phyloP scores from a whole-genome alignment of 1,139 yeast species.

The Torulaspora globosa region DNA sequence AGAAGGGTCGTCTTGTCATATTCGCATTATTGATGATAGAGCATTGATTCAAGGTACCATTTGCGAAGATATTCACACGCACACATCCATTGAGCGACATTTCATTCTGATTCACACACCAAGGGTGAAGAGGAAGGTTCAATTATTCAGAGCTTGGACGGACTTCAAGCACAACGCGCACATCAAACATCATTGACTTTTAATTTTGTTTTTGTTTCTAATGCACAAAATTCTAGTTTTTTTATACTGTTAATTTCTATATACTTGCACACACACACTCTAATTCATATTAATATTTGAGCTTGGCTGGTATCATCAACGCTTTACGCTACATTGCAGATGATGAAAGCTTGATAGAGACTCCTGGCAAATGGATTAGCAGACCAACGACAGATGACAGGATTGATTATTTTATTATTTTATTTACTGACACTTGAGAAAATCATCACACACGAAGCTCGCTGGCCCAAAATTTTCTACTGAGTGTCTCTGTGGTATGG shows the following conservation, averaged over 20 bases:
- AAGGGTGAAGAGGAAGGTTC: constrained; percentile 12
- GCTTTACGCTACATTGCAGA: no score
- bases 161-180: constrained; percentile 19
- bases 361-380: no score
- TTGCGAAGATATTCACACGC: constrained; percentile 3
- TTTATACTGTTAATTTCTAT: constrained; percentile 23
- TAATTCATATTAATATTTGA: constrained; percentile 22
- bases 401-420: not conserved
- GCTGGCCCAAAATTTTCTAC: constrained; percentile 2
- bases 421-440: not conserved
- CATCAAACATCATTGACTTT: constrained; percentile 14
- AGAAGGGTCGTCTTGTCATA: not conserved
- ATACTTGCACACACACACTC: constrained; percentile 25
- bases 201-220: constrained; percentile 12
- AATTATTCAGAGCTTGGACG: constrained; percentile 12
- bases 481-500: not conserved
- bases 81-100: constrained; percentile 9
- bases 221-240: constrained; percentile 22
- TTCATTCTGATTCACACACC: constrained; percentile 13
- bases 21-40: not conserved
- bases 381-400: no score
- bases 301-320: no score
- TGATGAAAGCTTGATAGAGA: no score
- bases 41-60: not conserved
- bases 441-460: not conserved